Evolutionary conservation across 176 grass and related monocot species (phyloP).

Genomic region (Eleusine indica): DNA sequence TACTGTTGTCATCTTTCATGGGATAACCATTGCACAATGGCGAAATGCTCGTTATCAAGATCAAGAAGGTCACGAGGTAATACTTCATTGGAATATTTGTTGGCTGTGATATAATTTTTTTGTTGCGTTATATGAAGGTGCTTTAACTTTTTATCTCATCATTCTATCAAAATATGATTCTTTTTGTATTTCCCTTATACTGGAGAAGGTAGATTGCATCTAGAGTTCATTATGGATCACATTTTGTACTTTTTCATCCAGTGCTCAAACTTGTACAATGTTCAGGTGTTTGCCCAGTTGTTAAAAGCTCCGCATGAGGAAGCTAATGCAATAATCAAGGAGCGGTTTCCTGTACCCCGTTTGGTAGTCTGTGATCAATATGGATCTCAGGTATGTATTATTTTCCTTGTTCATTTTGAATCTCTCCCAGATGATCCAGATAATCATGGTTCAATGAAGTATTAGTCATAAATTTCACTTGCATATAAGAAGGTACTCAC

Average conservation of each 20-base stretch:
- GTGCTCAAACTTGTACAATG: slow-evolving; percentile 28
- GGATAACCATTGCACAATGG: slow-evolving; percentile 79
- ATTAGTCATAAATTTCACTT: slow-evolving; percentile 23
- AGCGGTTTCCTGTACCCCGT: slow-evolving; percentile 88
- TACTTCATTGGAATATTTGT: not conserved
- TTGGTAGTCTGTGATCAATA: slow-evolving; percentile 91
- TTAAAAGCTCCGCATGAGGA: slow-evolving; percentile 83
- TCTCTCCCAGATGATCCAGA: not conserved
- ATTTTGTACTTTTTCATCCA: slow-evolving; percentile 8
- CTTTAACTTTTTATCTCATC: not conserved
- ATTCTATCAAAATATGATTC: slow-evolving; percentile 5
- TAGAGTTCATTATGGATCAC: slow-evolving; percentile 11
- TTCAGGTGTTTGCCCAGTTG: slow-evolving; percentile 76
- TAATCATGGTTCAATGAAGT: slow-evolving; percentile 26
- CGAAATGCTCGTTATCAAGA: slow-evolving; percentile 85
- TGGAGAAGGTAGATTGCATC: slow-evolving; percentile 13
- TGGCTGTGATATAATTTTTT: not conserved
- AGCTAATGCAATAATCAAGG: slow-evolving; percentile 75
- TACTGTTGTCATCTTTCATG: slow-evolving; percentile 79
- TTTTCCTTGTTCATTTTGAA: not conserved
- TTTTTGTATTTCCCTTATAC: slow-evolving; percentile 1
- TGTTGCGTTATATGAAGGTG: not conserved
- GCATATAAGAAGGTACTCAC: not conserved
- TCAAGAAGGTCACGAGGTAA: slow-evolving; percentile 80
- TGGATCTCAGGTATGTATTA: slow-evolving; percentile 81